These are phyloP conservation scores for Jatropha multifida DNA, from an alignment of 441 rosid genomes.

Conservation along the genomic window DNA sequence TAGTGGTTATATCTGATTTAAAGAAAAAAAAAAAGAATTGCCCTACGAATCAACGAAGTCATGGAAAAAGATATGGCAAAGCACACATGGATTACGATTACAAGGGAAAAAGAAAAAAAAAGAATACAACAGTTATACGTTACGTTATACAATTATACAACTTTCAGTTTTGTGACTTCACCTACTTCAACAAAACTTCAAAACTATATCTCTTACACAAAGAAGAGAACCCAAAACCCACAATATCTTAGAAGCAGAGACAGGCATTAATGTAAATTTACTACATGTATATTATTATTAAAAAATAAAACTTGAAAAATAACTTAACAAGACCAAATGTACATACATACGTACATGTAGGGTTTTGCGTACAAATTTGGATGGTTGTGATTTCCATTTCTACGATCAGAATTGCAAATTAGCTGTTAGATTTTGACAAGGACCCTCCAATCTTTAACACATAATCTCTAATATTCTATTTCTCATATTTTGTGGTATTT, in stretches of 20 bases:
- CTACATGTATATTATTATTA: too few relatives aligned
- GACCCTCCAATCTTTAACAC: conserved; percentile 42
- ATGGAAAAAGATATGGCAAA: conserved; percentile 2
- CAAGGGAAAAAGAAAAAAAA: neutral
- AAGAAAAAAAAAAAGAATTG: neutral
- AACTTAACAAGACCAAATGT: neutral
- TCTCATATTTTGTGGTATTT: conserved; percentile 26
- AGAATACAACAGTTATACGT: too few relatives aligned
- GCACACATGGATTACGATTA: neutral
- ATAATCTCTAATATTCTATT: conserved; percentile 21
- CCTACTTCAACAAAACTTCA: neutral
- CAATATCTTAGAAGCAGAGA: neutral
- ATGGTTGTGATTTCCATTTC: conserved; percentile 28
- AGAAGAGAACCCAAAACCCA: neutral
- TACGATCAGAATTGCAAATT: conserved; percentile 20
- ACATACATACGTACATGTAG: neutral
- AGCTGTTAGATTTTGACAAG: conserved; percentile 45
- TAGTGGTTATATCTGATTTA: too few relatives aligned
- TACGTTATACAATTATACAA: too few relatives aligned
- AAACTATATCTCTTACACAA: neutral
- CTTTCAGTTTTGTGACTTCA: too few relatives aligned
- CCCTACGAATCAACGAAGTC: neutral
- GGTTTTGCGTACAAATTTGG: conserved; percentile 32
- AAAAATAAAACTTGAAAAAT: neutral
- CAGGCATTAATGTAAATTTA: neutral